phyloP scores from a whole-genome alignment of 106 monocot species.

The Dendrobium chrysotoxum region DNA sequence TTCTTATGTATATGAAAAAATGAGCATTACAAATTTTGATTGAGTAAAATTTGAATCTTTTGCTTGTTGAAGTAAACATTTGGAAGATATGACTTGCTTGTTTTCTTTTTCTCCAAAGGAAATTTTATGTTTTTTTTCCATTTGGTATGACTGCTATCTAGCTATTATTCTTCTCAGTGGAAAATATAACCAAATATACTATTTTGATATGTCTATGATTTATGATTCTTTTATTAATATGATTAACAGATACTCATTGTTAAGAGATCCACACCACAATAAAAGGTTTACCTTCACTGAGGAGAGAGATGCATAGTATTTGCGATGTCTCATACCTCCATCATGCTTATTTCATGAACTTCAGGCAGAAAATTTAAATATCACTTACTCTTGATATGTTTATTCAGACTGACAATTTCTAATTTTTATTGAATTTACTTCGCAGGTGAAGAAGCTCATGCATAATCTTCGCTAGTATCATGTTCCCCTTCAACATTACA shows the following conservation, averaged over 20 bases:
- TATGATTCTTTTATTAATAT: background rate
- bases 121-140: too few relatives aligned
- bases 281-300: slow-evolving; percentile 81
- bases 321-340: slow-evolving; percentile 82
- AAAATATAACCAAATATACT: background rate
- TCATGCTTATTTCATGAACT: slow-evolving; percentile 43
- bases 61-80: too few relatives aligned
- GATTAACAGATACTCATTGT: slow-evolving; percentile 53
- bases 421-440: background rate
- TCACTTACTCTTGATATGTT: background rate
- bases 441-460: slow-evolving; percentile 76
- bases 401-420: background rate
- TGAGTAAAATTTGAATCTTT: too few relatives aligned
- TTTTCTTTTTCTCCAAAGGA: background rate
- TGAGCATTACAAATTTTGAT: too few relatives aligned
- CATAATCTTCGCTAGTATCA: slow-evolving; percentile 68
- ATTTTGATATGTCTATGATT: background rate
- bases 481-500: slow-evolving; percentile 74
- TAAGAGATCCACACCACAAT: slow-evolving; percentile 93
- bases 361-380: slow-evolving; percentile 34
- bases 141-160: too few relatives aligned
- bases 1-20: too few relatives aligned
- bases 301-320: slow-evolving; percentile 81
- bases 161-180: background rate
- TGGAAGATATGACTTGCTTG: background rate